phyloP scores from a whole-genome alignment of 805 yeast genomes.

The Wickerhamiella galacta region DNA sequence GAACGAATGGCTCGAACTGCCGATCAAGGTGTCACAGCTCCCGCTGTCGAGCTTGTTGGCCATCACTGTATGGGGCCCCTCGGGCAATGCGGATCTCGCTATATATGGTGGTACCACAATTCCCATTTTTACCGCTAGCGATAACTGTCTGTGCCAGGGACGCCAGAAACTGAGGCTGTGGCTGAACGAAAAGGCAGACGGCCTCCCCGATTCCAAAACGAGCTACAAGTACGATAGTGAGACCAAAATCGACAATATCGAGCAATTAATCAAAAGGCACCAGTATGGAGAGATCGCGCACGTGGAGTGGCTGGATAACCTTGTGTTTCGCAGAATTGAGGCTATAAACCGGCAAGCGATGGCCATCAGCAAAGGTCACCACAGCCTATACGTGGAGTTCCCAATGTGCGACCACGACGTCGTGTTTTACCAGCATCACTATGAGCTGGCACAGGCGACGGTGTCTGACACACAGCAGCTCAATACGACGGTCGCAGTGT shows the following conservation, averaged over 20 bases:
- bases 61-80: conserved; percentile 53
- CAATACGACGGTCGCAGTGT: conserved; percentile 13
- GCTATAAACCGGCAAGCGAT: conserved; percentile 17
- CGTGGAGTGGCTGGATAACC: conserved; percentile 58
- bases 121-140: conserved; percentile 37
- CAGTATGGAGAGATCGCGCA: conserved; percentile 49
- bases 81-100: conserved; percentile 28
- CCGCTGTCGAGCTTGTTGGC: conserved; percentile 43
- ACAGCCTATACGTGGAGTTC: conserved; percentile 36
- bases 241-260: conserved; percentile 32
- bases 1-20: conserved; percentile 59
- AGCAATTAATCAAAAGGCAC: conserved; percentile 38
- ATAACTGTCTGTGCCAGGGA: conserved; percentile 53
- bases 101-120: conserved; percentile 48
- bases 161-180: conserved; percentile 40
- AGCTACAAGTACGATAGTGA: conserved; percentile 12
- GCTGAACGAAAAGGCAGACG: conserved; percentile 23
- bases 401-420: conserved; percentile 57
- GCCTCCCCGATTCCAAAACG: conserved; percentile 17
- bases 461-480: conserved; percentile 16
- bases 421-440: conserved; percentile 44
- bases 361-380: conserved; percentile 10
- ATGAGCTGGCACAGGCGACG: conserved; percentile 15
- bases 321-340: conserved; percentile 42
- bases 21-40: conserved; percentile 57